Evolutionary conservation across 208 protist genomes (phyloP).

Genomic region (Crithidia thermophila): DNA sequence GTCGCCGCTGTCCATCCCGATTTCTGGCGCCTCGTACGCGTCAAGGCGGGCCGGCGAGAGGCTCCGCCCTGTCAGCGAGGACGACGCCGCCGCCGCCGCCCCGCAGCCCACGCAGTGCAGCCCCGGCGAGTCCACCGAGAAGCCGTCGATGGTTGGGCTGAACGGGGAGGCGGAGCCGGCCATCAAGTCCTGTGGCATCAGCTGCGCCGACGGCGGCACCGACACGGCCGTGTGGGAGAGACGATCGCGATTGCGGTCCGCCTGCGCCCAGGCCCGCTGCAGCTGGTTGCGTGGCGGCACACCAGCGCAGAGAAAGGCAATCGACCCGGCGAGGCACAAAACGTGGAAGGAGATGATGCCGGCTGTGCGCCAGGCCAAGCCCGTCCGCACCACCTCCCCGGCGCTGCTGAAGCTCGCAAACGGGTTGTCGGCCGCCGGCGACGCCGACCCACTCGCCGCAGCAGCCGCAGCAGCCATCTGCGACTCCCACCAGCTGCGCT

Average conservation of each 20-base stretch:
- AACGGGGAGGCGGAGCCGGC: slow-evolving; percentile 10
- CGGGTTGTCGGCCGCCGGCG: neutral
- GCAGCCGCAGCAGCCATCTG: no score
- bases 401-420: neutral
- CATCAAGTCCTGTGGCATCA: slow-evolving; percentile 29
- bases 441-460: no score
- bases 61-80: neutral
- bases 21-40: neutral
- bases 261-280: slow-evolving; percentile 61
- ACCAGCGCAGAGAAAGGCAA: slow-evolving; percentile 52
- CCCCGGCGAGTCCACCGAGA: slow-evolving; percentile 8
- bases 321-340: slow-evolving; percentile 42
- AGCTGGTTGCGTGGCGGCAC: slow-evolving; percentile 47
- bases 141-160: slow-evolving; percentile 16
- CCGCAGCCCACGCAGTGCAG: neutral
- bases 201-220: slow-evolving; percentile 25
- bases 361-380: slow-evolving; percentile 37
- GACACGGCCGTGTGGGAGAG: slow-evolving; percentile 24
- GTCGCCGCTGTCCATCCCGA: neutral
- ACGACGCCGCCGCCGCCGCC: no score
- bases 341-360: slow-evolving; percentile 43
- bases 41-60: slow-evolving; percentile 2
- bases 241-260: slow-evolving; percentile 45
- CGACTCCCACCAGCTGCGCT: slow-evolving; percentile 24
- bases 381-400: slow-evolving; percentile 12